A percentile compares a stretch with the other conserved stretches of the same genome.
Evolutionary conservation across 192 early-diverging fungal species (phyloP).

Genomic region (Kappamyces sp.): DNA sequence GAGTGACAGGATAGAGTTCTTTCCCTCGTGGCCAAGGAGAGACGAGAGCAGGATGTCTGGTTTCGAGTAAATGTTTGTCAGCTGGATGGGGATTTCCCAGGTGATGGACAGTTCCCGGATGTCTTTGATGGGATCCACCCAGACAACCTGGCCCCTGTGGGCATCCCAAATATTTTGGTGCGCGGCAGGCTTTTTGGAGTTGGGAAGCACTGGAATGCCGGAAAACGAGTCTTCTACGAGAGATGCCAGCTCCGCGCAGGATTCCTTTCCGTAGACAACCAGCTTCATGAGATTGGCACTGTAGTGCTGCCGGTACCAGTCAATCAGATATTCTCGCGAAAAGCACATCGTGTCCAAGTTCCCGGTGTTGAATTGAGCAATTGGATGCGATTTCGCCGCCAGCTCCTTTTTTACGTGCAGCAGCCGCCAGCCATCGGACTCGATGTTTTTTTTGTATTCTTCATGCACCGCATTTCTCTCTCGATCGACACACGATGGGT

Average conservation of each 20-base stretch:
- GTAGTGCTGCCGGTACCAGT: constrained; percentile 31
- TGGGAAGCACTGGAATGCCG: background rate
- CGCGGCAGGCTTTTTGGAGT: background rate
- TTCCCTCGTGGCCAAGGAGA: constrained; percentile 33
- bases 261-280: constrained; percentile 23
- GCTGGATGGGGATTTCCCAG: constrained; percentile 35
- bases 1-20: constrained; percentile 24
- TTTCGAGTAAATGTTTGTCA: constrained; percentile 22
- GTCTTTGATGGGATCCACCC: constrained; percentile 37
- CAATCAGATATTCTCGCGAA: constrained; percentile 19
- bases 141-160: constrained; percentile 17
- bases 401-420: constrained; percentile 35
- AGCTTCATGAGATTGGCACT: constrained; percentile 36
- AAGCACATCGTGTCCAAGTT: constrained; percentile 43
- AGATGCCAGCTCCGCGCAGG: constrained; percentile 18
- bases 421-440: constrained; percentile 30
- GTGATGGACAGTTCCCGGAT: constrained; percentile 25
- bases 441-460: constrained; percentile 37
- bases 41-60: constrained; percentile 22
- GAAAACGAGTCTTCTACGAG: constrained; percentile 13
- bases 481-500: constrained; percentile 33
- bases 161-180: no score
- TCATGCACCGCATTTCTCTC: constrained; percentile 42
- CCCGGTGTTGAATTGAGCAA: constrained; percentile 36
- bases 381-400: constrained; percentile 30